Evolutionary conservation across 208 protist genomes (phyloP), one percentile per base, ranked within the genome.

Genomic region (Wallacemonas sp.): DNA sequence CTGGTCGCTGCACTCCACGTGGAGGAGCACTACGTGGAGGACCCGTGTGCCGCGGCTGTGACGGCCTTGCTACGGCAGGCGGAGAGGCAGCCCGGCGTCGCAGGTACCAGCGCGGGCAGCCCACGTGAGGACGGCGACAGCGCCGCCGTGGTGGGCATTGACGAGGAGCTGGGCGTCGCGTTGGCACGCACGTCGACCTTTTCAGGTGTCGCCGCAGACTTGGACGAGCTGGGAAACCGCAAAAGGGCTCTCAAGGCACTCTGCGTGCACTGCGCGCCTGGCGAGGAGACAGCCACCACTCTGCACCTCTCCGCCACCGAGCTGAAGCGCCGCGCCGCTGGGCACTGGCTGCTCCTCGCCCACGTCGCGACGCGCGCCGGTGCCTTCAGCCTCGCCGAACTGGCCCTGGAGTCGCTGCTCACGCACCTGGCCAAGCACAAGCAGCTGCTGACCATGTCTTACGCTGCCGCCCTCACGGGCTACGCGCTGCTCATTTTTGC

Each of bases 331-430:
- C 76, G 70, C 14, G 76, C 80, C 3, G 84, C 78, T 58, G 81
- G 78, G 1, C 78, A 89, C 54, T 93, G 84, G 84, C 74, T 78
- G 1, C 60, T 93, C 38, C 72, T 93, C 17, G 70, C 81, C 14
- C 67, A 89, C 61, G 68, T 78, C 4, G 81, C 81, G 19, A 67
- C 71, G 30, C 73, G 78, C 29, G 60, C 76, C 5, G 77, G 72
- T 17, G 80, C 70, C 52, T 64, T 58, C n/a, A 68, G 56, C 33
- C 61, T 93, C 26, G 78, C 81, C 0, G 74, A 85, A 24, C 49
- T 85, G 3, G 83, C 76, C 9, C 69, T 76, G 3, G 75, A 83
- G 34, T 82, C 81, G 6, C 81, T 77, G 11, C 60, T 85, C 3
- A 68, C 76, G 36, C 77, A 72, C 39, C 43, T 89, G 2, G 26